Evolutionary conservation across 2,329 filamentous ascomycete genomes (phyloP).

Genomic region (Alternaria arborescens): DNA sequence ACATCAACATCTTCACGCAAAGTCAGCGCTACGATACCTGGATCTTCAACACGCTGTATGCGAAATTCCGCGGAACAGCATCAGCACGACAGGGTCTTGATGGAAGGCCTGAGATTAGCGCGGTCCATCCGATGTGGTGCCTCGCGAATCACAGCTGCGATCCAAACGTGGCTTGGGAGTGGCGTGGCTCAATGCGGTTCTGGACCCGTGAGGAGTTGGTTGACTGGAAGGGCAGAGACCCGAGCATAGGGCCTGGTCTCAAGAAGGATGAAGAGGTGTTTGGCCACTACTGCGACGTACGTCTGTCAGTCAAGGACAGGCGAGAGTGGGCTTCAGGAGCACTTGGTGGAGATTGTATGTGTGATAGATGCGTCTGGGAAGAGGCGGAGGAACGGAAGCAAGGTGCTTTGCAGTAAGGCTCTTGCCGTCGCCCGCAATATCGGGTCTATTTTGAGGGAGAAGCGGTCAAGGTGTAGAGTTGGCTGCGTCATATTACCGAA

Average conservation of each 20-base stretch:
- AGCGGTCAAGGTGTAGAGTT: neutral
- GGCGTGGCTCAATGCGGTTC: conserved; percentile 80
- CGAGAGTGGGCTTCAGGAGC: conserved; percentile 90
- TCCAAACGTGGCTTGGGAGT: conserved; percentile 94
- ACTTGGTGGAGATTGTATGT: conserved; percentile 88
- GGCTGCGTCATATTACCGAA: neutral
- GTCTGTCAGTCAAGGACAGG: conserved; percentile 77
- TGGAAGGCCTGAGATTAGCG: conserved; percentile 87
- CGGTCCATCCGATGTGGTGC: conserved; percentile 96
- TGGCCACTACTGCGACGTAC: conserved; percentile 93
- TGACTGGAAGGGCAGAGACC: conserved; percentile 54
- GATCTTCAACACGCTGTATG: conserved; percentile 90
- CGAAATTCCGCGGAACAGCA: conserved; percentile 89
- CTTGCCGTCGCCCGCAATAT: neutral
- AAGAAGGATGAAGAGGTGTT: conserved; percentile 83
- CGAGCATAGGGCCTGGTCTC: conserved; percentile 65
- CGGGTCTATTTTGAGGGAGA: neutral
- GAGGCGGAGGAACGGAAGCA: conserved; percentile 34
- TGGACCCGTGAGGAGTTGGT: conserved; percentile 68
- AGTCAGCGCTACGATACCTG: conserved; percentile 72
- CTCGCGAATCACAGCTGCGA: conserved; percentile 96
- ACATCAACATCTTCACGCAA: conserved; percentile 74
- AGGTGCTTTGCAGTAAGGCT: neutral
- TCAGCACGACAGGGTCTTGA: conserved; percentile 77
- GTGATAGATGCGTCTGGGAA: conserved; percentile 81